Percentiles rank a stretch among this genome's conserved stretches.
phyloP scores from a whole-genome alignment of 805 yeast genomes.

The Suhomyces prunicola region DNA sequence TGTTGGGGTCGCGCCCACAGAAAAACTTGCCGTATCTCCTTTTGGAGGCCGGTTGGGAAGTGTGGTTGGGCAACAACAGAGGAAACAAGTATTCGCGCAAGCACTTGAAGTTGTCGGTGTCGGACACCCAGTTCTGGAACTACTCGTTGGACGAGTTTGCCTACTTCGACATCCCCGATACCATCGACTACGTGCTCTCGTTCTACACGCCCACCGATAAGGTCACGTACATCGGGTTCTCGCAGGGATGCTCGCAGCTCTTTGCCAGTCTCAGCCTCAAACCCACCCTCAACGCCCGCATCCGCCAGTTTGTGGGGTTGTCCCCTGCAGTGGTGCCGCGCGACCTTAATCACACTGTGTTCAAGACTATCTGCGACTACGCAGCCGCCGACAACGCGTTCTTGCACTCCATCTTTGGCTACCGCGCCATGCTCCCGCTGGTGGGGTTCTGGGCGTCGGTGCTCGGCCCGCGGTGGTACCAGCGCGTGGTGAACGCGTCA shows the following conservation, averaged over 20 bases:
- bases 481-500: slow-evolving; percentile 22
- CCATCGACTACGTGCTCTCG: slow-evolving; percentile 19
- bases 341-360: slow-evolving; percentile 21
- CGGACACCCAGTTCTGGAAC: slow-evolving; percentile 27
- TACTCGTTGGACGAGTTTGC: slow-evolving; percentile 32
- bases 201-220: slow-evolving; percentile 14
- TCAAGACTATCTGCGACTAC: slow-evolving; percentile 22
- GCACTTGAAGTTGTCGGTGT: slow-evolving; percentile 23
- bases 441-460: slow-evolving; percentile 27
- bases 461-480: slow-evolving; percentile 20
- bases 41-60: slow-evolving; percentile 14
- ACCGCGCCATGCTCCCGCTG: slow-evolving; percentile 27
- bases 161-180: slow-evolving; percentile 29
- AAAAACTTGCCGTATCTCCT: slow-evolving; percentile 18
- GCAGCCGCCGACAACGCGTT: slow-evolving; percentile 25
- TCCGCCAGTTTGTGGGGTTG: slow-evolving; percentile 25
- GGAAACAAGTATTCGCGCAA: slow-evolving; percentile 28
- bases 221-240: slow-evolving; percentile 28
- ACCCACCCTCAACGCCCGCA: slow-evolving; percentile 19
- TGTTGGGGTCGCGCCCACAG: slow-evolving; percentile 20
- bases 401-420: slow-evolving; percentile 24
- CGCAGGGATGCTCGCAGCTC: slow-evolving; percentile 31
- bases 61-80: slow-evolving; percentile 16
- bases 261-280: slow-evolving; percentile 29
- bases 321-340: slow-evolving; percentile 30